A percentile compares a stretch with the other conserved stretches of the same genome.
Evolutionary conservation across 768 basidiomycete species (phyloP).

Genomic region (Epithele typhae): DNA sequence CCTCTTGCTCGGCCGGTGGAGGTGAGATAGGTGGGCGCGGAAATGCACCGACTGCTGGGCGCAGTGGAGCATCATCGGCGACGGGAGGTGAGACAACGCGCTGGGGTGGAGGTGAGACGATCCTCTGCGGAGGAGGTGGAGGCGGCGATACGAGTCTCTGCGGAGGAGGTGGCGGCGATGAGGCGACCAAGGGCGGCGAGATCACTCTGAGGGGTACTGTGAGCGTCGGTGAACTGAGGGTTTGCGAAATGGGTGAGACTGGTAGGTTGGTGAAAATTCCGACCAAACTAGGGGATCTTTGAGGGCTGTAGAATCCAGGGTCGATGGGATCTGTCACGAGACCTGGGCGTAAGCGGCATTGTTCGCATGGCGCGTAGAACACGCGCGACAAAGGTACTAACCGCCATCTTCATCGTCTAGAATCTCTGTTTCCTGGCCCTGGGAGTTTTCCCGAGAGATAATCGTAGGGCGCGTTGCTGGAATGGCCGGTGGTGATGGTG

Average conservation of each 20-base stretch:
- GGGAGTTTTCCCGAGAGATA: too few relatives aligned
- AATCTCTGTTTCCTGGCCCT: too few relatives aligned
- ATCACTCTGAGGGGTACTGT: too few relatives aligned
- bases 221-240: slow-evolving; percentile 2
- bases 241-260: not conserved
- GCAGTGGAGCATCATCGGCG: not conserved
- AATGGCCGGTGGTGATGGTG: too few relatives aligned
- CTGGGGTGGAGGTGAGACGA: slow-evolving; percentile 3
- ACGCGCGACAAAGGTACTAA: too few relatives aligned
- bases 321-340: slow-evolving; percentile 60
- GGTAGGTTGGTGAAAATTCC: not conserved
- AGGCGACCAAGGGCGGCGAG: too few relatives aligned
- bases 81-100: slow-evolving; percentile 2
- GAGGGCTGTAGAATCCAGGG: slow-evolving; percentile 53
- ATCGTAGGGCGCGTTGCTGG: too few relatives aligned
- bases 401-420: slow-evolving; percentile 65
- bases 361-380: not conserved
- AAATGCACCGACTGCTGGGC: not conserved
- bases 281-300: slow-evolving; percentile 26
- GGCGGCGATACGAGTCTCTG: slow-evolving; percentile 1
- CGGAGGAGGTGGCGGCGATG: slow-evolving; percentile 3
- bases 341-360: too few relatives aligned
- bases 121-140: slow-evolving; percentile 2
- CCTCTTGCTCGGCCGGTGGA: slow-evolving; percentile 3
- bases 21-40: too few relatives aligned